phyloP scores from a whole-genome alignment of 2,329 filamentous ascomycete species.

The Alternaria tenuissima region DNA sequence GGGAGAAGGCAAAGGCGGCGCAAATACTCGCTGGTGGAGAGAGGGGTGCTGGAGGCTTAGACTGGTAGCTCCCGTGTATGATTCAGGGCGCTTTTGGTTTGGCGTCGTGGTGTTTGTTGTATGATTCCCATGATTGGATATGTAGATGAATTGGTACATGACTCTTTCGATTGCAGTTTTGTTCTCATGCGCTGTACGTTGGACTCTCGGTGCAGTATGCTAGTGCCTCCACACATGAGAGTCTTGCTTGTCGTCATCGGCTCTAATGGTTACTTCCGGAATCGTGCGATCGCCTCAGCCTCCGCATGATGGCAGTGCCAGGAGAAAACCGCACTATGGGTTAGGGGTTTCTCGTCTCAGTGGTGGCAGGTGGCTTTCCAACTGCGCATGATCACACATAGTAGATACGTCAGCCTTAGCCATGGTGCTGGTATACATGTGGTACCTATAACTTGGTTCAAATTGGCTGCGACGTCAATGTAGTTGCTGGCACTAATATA shows the following conservation, averaged over 20 bases:
- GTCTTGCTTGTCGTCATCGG: not conserved
- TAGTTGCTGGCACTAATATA: not conserved
- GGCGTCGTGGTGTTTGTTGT: constrained; percentile 2
- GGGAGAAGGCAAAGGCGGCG: constrained; percentile 54
- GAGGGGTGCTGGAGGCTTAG: constrained; percentile 53
- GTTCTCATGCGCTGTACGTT: not conserved
- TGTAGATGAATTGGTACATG: not conserved
- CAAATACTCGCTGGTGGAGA: constrained; percentile 58
- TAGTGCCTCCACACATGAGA: not conserved
- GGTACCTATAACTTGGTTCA: not conserved
- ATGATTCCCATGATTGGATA: constrained; percentile 1
- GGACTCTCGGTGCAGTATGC: not conserved
- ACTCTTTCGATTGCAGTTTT: not conserved
- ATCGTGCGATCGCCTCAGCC: not conserved
- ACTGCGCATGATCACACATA: not conserved
- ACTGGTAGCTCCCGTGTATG: constrained; percentile 48
- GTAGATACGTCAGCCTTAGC: not conserved
- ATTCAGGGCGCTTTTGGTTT: not conserved
- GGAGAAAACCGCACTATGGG: not conserved
- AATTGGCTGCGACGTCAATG: not conserved
- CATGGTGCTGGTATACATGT: not conserved
- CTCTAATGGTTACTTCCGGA: not conserved
- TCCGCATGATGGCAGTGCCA: not conserved
- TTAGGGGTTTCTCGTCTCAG: not conserved
- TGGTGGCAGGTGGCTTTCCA: not conserved